phyloP scores from a whole-genome alignment of 73 alveolate genomes.

The Breviolum minutum region DNA sequence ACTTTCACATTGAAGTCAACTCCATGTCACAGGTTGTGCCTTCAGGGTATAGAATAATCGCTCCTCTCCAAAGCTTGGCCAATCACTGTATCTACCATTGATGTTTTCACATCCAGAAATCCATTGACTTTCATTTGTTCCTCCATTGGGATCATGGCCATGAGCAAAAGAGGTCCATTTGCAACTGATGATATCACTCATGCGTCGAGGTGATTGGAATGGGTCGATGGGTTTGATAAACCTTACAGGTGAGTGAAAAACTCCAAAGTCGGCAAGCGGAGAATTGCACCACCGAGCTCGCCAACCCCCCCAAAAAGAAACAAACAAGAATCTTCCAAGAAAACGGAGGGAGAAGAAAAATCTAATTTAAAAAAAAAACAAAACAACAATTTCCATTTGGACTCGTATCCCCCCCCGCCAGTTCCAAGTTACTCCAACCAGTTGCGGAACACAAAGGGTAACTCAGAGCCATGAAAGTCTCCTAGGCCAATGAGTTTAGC shows the following conservation, averaged over 20 bases:
- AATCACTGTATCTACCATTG: neutral
- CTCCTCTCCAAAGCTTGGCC: conserved; percentile 42
- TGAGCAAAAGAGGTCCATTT: conserved; percentile 74
- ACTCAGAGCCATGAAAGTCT: conserved; percentile 74
- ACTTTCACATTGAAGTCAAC: neutral
- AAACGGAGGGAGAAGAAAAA: neutral
- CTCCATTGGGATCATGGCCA: conserved; percentile 65
- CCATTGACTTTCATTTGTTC: conserved; percentile 42
- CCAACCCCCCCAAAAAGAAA: neutral
- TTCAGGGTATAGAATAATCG: conserved; percentile 60
- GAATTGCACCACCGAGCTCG: neutral
- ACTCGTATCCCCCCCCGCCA: neutral
- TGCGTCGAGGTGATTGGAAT: conserved; percentile 49
- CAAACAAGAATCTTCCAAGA: neutral
- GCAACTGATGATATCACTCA: conserved; percentile 80
- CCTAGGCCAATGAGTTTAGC: conserved; percentile 55
- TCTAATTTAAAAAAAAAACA: too few relatives aligned
- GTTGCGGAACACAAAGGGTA: conserved; percentile 87
- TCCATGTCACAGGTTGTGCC: neutral
- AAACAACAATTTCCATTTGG: neutral
- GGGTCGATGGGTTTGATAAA: conserved; percentile 80
- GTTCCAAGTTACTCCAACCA: conserved; percentile 36
- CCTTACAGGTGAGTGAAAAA: too few relatives aligned
- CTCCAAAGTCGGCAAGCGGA: neutral
- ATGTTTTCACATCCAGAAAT: conserved; percentile 43